Percentiles rank a stretch among this genome's conserved stretches.
phyloP scores from a whole-genome alignment of 148 eudicot genomes.

The Tetragonia tetragonoides region DNA sequence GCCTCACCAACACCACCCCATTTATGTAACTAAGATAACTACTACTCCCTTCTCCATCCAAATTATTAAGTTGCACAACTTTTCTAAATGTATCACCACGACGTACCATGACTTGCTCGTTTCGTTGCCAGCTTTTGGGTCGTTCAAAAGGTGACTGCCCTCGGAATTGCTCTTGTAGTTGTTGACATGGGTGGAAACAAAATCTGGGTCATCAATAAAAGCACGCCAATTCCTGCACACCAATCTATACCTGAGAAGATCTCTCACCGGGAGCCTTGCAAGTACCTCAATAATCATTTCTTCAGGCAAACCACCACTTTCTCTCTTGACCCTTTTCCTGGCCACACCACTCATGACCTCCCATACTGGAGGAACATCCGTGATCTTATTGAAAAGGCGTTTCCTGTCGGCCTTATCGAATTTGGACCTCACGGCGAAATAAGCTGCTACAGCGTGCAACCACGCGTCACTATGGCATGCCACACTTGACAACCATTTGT shows the following conservation, averaged over 20 bases:
- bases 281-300: constrained; percentile 22
- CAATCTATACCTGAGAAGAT: constrained; percentile 8
- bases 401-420: constrained; percentile 26
- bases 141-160: constrained; percentile 6
- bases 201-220: constrained; percentile 11
- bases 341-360: neutral
- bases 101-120: constrained; percentile 10
- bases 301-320: constrained; percentile 4
- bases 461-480: constrained; percentile 27
- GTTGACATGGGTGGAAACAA: constrained; percentile 12
- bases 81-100: constrained; percentile 23
- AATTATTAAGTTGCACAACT: neutral
- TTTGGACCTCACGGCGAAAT: constrained; percentile 3
- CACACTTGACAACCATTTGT: constrained; percentile 28
- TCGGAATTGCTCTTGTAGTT: constrained; percentile 7
- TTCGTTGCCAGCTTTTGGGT: neutral
- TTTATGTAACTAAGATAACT: constrained; percentile 10
- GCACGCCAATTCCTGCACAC: constrained; percentile 23
- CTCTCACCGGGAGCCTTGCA: constrained; percentile 7
- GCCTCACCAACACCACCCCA: constrained; percentile 9
- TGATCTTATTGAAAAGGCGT: constrained; percentile 22
- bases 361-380: neutral
- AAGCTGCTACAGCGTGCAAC: constrained; percentile 19
- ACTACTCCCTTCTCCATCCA: too few relatives aligned
- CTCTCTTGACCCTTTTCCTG: constrained; percentile 13